Evolutionary conservation across 2,329 filamentous ascomycete species (phyloP), one percentile per base, ranked within the genome.

Genomic region (Emmonsiellopsis sp.): DNA sequence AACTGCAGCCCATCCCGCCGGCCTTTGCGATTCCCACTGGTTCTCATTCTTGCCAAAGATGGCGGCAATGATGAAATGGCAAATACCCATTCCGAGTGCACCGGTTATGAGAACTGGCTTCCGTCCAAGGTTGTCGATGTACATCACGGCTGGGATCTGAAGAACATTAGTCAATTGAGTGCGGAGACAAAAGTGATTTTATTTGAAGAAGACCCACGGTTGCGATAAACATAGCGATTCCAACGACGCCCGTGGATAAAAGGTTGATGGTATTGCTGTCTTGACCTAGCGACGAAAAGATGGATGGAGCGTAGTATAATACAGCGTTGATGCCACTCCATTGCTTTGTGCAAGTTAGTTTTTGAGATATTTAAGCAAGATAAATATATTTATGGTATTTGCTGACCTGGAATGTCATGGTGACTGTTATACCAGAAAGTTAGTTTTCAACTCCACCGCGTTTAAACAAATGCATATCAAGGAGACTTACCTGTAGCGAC

Each of bases 51-150:
- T 80, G 44, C 80, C 85, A 2, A 84, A 76, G 55, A 87, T 84
- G 46, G 80, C 73, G 6, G 83, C 83, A 53, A 87, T 83, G 60
- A 87, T 83, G 56, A 87, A 77, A 63, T 87, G 84, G 61, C 81
- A 86, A 6, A 75, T 71, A 1, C 74, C 81, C 84, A 87, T 88
- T 6, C 83, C 85, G 10, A 87, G 71, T 1, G 83, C 84, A 9
- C 85, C 68, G 32, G 60, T 57, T 6, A 67, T 56, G 6, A 70
- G 55, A 7, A 68, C 58, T 0, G 59, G 60, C 52, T 67, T 68
- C 17, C 67, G 61, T 5, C 66, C 67, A 7, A 66, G 53, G 27
- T 60, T 61, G 49, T 68, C 65, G n/a, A 68, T 58, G 48, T 60
- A 67, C 10, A 68, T 55, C 13, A 68, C 61, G 10, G 65, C 62